Percentiles rank a stretch among this genome's conserved stretches.
phyloP scores from a whole-genome alignment of 2,329 filamentous ascomycete genomes.

The Exophiala viscosa region DNA sequence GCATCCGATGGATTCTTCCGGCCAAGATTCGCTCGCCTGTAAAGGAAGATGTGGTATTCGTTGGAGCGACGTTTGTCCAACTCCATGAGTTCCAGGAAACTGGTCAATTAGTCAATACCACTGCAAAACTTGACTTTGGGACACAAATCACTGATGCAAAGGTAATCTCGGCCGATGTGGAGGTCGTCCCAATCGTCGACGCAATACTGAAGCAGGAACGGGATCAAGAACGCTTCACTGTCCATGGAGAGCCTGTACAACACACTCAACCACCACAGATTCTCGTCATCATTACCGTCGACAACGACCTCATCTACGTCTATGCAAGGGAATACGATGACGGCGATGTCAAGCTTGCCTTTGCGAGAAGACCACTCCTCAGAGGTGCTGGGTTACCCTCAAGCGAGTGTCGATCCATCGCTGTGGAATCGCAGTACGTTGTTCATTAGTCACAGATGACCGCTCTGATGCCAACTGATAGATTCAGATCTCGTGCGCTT shows the following conservation, averaged over 20 bases:
- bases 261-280: slow-evolving; percentile 69
- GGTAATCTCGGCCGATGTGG: slow-evolving; percentile 62
- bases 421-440: slow-evolving; percentile 72
- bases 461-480: slow-evolving; percentile 8
- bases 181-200: slow-evolving; percentile 31
- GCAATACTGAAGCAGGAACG: slow-evolving; percentile 28
- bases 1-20: slow-evolving; percentile 72
- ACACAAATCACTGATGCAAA: slow-evolving; percentile 73
- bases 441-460: neutral
- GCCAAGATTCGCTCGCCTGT: slow-evolving; percentile 67
- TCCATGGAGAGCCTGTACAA: slow-evolving; percentile 17
- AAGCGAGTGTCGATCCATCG: slow-evolving; percentile 62
- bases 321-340: slow-evolving; percentile 53
- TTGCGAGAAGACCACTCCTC: slow-evolving; percentile 58
- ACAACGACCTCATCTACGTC: slow-evolving; percentile 71
- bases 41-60: slow-evolving; percentile 78
- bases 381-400: slow-evolving; percentile 51
- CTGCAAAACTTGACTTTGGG: slow-evolving; percentile 74
- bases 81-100: slow-evolving; percentile 66
- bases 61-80: slow-evolving; percentile 78
- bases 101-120: slow-evolving; percentile 69
- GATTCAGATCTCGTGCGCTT: slow-evolving; percentile 50
- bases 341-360: slow-evolving; percentile 57
- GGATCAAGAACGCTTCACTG: slow-evolving; percentile 23
- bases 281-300: slow-evolving; percentile 71